A percentile compares a stretch with the other conserved stretches of the same genome.
Evolutionary conservation across 768 basidiomycete species (phyloP).

Genomic region (Nidularia pulvinata): DNA sequence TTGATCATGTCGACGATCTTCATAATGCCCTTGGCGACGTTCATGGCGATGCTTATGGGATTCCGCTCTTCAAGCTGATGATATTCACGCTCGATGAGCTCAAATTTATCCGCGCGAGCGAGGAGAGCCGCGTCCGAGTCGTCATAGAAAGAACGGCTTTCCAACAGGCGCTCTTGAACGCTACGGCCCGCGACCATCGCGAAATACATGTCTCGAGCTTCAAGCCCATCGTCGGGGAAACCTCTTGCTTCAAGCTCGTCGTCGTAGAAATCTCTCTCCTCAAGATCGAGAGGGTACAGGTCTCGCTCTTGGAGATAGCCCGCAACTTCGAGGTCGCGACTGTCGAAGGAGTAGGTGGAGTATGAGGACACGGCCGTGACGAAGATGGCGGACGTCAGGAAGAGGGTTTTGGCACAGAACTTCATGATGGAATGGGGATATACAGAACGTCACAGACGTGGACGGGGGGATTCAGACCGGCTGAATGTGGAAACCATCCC

Average conservation of each 20-base stretch:
- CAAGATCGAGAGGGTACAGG: background rate
- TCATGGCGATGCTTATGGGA: background rate
- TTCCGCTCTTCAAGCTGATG: background rate
- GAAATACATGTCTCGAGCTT: background rate
- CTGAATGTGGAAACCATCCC: background rate
- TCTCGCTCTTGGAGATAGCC: background rate
- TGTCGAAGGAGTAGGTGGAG: background rate
- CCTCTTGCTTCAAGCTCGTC: background rate
- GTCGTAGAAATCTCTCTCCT: background rate
- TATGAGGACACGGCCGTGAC: background rate
- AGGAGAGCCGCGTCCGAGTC: background rate
- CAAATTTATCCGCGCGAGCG: background rate
- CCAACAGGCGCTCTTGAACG: background rate
- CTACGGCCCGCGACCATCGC: background rate
- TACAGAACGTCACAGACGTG: background rate
- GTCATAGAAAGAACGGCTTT: background rate
- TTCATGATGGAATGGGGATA: background rate
- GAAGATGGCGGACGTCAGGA: background rate
- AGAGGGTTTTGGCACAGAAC: background rate
- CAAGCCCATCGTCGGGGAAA: background rate
- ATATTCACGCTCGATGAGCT: background rate
- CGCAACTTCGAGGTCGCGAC: background rate
- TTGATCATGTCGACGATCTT: background rate
- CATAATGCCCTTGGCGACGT: background rate
- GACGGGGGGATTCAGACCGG: background rate